Conservation (phyloP, 805 yeast species). For the Teunomyces gatunensis region DNA sequence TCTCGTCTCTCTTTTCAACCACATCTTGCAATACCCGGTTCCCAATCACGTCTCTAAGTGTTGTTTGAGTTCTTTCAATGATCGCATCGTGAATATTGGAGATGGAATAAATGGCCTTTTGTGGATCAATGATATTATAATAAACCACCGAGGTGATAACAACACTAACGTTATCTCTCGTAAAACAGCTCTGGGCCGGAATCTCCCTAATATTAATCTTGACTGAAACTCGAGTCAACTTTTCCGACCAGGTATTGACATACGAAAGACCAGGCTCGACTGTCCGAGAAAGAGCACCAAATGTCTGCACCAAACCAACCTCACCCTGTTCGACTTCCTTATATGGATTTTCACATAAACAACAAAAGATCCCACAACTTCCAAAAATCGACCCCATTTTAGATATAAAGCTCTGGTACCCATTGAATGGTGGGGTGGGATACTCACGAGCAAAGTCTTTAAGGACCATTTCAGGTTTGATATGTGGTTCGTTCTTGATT, state of each 20-base stretch:
- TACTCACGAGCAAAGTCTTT: slow-evolving; percentile 41
- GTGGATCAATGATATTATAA: slow-evolving; percentile 66
- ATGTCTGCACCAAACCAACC: slow-evolving; percentile 64
- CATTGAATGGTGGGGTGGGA: slow-evolving; percentile 37
- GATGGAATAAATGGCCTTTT: slow-evolving; percentile 60
- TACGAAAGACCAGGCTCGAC: slow-evolving; percentile 69
- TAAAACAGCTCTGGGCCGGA: slow-evolving; percentile 66
- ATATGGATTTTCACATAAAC: slow-evolving; percentile 59
- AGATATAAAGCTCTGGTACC: slow-evolving; percentile 41
- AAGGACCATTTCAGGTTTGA: slow-evolving; percentile 40
- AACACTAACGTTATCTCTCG: slow-evolving; percentile 67
- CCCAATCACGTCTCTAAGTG: slow-evolving; percentile 70
- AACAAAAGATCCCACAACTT: slow-evolving; percentile 53
- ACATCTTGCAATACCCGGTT: slow-evolving; percentile 65
- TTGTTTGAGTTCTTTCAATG: slow-evolving; percentile 67
- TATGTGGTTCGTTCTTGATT: slow-evolving; percentile 17
- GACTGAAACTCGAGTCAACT: slow-evolving; percentile 48
- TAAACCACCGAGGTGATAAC: slow-evolving; percentile 64
- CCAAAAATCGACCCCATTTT: slow-evolving; percentile 50
- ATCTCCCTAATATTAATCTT: slow-evolving; percentile 60
- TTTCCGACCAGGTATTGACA: slow-evolving; percentile 65
- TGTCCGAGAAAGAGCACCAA: slow-evolving; percentile 62
- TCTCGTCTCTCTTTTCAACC: slow-evolving; percentile 69
- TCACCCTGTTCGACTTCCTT: slow-evolving; percentile 60
- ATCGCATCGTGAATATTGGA: slow-evolving; percentile 53